These are phyloP conservation scores for Pseudoturritis turrita DNA, from an alignment of 345 rosid species.

Conservation along the genomic window DNA sequence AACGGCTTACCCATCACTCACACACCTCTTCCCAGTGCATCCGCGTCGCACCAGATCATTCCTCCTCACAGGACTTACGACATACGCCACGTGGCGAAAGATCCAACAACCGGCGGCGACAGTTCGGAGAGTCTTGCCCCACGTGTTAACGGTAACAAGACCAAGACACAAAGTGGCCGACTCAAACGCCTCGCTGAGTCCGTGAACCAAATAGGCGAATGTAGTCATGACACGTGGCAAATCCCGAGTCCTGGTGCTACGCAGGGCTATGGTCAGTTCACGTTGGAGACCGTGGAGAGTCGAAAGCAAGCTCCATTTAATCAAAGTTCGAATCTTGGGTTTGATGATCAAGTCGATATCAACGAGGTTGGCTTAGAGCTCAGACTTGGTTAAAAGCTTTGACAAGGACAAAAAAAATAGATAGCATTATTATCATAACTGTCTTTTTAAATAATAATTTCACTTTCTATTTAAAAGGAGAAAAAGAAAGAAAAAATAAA, in stretches of 20 bases:
- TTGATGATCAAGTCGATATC: constrained; percentile 28
- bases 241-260: constrained; percentile 15
- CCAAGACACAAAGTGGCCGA: constrained; percentile 31
- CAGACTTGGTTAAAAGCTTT: constrained; percentile 26
- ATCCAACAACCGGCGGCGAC: constrained; percentile 17
- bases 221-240: constrained; percentile 29
- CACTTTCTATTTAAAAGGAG: not conserved
- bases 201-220: constrained; percentile 24
- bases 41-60: constrained; percentile 26
- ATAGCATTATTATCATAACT: not conserved
- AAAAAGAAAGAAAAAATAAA: not conserved
- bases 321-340: constrained; percentile 11
- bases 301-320: constrained; percentile 8
- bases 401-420: not conserved
- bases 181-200: constrained; percentile 24
- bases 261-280: constrained; percentile 22
- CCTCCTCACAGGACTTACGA: constrained; percentile 49
- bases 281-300: constrained; percentile 15
- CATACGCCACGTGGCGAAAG: constrained; percentile 61
- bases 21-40: constrained; percentile 24
- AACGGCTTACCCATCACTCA: constrained; percentile 38
- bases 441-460: constrained; percentile 10
- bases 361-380: constrained; percentile 35
- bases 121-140: constrained; percentile 16
- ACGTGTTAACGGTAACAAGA: constrained; percentile 24